Conservation (phyloP, 495 filamentous ascomycete species). For the Lepidopterella palustris region DNA sequence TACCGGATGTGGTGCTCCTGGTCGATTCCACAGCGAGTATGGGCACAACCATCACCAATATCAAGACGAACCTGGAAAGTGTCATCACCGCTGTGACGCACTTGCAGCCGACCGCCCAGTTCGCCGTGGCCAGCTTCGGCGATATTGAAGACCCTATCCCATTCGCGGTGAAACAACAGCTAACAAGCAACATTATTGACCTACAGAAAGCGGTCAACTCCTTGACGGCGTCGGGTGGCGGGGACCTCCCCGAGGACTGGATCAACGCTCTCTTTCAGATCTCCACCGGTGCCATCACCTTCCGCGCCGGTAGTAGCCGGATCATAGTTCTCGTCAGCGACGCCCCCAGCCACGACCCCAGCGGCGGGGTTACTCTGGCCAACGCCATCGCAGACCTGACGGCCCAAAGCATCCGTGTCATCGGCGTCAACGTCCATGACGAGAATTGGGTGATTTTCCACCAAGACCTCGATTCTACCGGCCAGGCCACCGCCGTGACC, state of each 20-base stretch:
- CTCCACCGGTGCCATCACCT: conserved; percentile 14
- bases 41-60: not conserved
- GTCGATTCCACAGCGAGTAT: conserved; percentile 4
- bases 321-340: conserved; percentile 16
- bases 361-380: conserved; percentile 1
- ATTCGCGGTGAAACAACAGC: not conserved
- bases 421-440: conserved; percentile 11
- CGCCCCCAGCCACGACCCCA: conserved; percentile 2
- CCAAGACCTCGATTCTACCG: conserved; percentile 1
- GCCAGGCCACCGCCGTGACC: conserved; percentile 12
- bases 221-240: conserved; percentile 2
- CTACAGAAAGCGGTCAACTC: conserved; percentile 1
- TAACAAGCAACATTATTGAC: not conserved
- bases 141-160: not conserved
- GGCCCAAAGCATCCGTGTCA: conserved; percentile 7
- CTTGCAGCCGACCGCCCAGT: not conserved
- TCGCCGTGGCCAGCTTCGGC: not conserved
- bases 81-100: not conserved
- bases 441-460: too few relatives aligned
- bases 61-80: conserved; percentile 3
- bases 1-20: conserved; percentile 8
- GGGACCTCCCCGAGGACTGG: not conserved
- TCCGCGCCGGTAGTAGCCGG: conserved; percentile 12
- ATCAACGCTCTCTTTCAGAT: conserved; percentile 13
- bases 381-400: conserved; percentile 6